Conservation (phyloP, 768 basidiomycete species). For the Pleurotus djamor region DNA sequence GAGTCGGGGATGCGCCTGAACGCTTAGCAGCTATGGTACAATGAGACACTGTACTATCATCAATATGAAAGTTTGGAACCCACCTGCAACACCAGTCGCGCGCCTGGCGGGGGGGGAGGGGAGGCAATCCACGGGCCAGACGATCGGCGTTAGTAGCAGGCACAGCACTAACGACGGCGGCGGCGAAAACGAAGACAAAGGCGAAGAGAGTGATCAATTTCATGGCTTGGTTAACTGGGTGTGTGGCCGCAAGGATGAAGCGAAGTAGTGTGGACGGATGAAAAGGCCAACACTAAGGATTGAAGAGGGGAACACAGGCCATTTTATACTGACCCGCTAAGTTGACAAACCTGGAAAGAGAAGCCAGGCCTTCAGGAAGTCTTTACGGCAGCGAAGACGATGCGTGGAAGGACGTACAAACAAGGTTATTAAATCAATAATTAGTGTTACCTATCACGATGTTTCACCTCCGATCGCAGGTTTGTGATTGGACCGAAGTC, state of each 20-base stretch:
- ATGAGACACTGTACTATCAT: neutral
- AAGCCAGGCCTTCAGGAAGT: neutral
- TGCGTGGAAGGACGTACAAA: neutral
- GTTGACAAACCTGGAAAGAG: neutral
- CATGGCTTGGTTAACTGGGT: slow-evolving; percentile 27
- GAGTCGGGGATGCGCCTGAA: slow-evolving; percentile 26
- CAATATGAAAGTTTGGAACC: slow-evolving; percentile 8
- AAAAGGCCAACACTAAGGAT: slow-evolving; percentile 11
- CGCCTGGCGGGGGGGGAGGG: slow-evolving; percentile 40
- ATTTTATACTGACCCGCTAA: neutral
- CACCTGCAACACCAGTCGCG: slow-evolving; percentile 29
- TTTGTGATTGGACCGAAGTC: neutral
- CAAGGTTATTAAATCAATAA: neutral
- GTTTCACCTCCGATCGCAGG: neutral
- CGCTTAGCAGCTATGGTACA: slow-evolving; percentile 37
- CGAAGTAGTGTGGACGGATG: neutral
- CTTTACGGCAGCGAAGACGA: slow-evolving; percentile 1
- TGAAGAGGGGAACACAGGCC: slow-evolving; percentile 9
- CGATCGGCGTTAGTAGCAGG: slow-evolving; percentile 47
- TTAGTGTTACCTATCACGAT: neutral
- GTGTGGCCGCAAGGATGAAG: slow-evolving; percentile 10
- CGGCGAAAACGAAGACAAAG: slow-evolving; percentile 29
- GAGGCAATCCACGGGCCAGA: slow-evolving; percentile 51
- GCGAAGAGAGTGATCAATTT: slow-evolving; percentile 38
- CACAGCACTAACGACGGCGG: slow-evolving; percentile 31